Evolutionary conservation across 2,329 filamentous ascomycete genomes (phyloP), one percentile per base, ranked within the genome.

Genomic region (Biscogniauxia sp.): DNA sequence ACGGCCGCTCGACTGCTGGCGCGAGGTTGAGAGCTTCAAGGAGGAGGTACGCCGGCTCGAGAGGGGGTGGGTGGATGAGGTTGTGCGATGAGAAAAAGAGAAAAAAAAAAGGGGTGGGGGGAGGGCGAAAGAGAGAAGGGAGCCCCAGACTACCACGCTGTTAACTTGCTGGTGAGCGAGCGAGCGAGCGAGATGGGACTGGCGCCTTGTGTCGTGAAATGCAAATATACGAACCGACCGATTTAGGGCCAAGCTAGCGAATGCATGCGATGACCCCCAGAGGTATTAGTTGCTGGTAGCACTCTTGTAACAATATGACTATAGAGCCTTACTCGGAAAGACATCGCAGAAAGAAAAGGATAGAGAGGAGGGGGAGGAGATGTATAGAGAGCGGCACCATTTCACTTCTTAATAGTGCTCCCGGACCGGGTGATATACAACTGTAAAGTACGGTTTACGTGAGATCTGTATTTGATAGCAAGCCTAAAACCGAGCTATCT

Each of bases 21-120:
- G 88, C 77, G 93, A 97, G 84, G 92, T 97, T 23, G 90, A 96
- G 79, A 82, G 82, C 20, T 98, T 98, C 77, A 96, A 93, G 85
- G 84, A 85, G 70, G 92, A 96, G 82, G 93, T 98, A 55, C 87
- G 90, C 68, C 87, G 86, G 79, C 77, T 97, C 77, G 94, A 97
- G 84, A 89, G 87, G 78, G 83, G 82, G 25, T 98, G 96, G 86
- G 92, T 97, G 41, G 89, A 96, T 73, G 92, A 88, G 79, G 87
- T 96, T 59, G 84, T 91, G 60, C 70, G 70, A 67, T 74, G 60
- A 67, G 37, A 9, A 25, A 20, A 20, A 50, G 15, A 20, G n/a
- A 45, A 32, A 32, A 32, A 11, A 11, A n/a, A 15, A n/a, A 6
- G 37, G 37, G 37, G 15, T 6, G 17, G 37, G 37, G 37, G 15